phyloP scores from a whole-genome alignment of 805 yeast genomes.

The Saccharomycopsis oosterbeekiorum region DNA sequence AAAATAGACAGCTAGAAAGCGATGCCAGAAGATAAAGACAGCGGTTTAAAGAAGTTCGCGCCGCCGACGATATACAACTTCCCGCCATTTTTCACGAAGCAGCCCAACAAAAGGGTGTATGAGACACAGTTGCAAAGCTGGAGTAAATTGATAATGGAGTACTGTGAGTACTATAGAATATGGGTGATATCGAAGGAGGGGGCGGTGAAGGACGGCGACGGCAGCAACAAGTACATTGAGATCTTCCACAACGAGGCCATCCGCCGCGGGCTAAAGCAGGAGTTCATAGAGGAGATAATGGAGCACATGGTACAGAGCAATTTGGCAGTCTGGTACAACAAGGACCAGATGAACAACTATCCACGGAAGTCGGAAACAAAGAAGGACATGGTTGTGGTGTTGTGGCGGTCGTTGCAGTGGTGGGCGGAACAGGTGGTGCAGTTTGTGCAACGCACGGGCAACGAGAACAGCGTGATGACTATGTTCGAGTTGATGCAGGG shows the following conservation, averaged over 20 bases:
- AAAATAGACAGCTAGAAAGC: no score
- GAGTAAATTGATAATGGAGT: conserved; percentile 53
- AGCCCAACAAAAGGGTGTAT: conserved; percentile 73
- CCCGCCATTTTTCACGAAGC: conserved; percentile 89
- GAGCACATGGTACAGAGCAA: conserved; percentile 43
- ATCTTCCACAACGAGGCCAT: conserved; percentile 45
- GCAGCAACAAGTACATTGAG: conserved; percentile 15
- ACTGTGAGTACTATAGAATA: conserved; percentile 44
- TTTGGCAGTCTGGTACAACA: conserved; percentile 36
- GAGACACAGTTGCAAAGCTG: conserved; percentile 72
- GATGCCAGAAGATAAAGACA: not conserved
- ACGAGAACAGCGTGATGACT: conserved; percentile 66
- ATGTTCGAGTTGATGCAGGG: conserved; percentile 69
- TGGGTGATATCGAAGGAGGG: conserved; percentile 43
- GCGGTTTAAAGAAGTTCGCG: conserved; percentile 14
- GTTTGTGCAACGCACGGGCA: conserved; percentile 74
- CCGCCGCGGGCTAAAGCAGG: conserved; percentile 43
- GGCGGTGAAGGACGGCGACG: conserved; percentile 21
- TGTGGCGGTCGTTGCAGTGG: conserved; percentile 60
- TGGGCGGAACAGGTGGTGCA: conserved; percentile 58
- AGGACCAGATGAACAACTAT: conserved; percentile 28
- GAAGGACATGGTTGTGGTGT: conserved; percentile 46
- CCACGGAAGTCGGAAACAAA: conserved; percentile 43
- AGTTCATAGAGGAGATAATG: conserved; percentile 47
- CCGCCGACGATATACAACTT: conserved; percentile 56